Evolutionary conservation across 164 flowering plant genomes (phyloP).

Genomic region (Stephania cephalantha): DNA sequence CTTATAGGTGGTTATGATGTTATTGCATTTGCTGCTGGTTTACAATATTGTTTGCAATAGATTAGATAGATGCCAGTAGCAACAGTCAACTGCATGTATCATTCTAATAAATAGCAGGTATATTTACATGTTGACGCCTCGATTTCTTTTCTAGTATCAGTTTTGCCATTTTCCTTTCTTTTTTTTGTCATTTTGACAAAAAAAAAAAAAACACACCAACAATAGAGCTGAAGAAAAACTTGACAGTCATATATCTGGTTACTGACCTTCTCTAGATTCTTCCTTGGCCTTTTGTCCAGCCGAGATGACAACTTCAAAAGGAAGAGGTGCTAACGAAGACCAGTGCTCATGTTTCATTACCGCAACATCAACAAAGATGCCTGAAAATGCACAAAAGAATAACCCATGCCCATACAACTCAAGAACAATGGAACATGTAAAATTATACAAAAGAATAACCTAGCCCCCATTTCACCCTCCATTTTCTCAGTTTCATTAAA

Average conservation of each 20-base stretch:
- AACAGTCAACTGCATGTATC: too few relatives aligned
- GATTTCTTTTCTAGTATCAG: too few relatives aligned
- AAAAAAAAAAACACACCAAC: neutral
- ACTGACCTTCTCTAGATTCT: slow-evolving; percentile 52
- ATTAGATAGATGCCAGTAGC: too few relatives aligned
- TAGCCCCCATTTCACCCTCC: neutral
- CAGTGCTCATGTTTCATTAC: slow-evolving; percentile 77
- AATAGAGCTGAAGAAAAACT: too few relatives aligned
- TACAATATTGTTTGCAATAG: too few relatives aligned
- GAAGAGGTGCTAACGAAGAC: slow-evolving; percentile 95
- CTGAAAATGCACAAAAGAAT: slow-evolving; percentile 24
- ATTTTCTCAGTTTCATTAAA: neutral
- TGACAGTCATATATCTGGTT: neutral
- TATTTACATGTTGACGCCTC: too few relatives aligned
- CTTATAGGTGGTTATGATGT: too few relatives aligned
- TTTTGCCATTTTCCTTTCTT: too few relatives aligned
- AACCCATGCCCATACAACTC: neutral
- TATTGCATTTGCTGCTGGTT: too few relatives aligned
- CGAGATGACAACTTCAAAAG: slow-evolving; percentile 89
- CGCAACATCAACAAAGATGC: slow-evolving; percentile 79
- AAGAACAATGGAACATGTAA: too few relatives aligned
- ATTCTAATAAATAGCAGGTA: too few relatives aligned
- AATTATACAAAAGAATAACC: too few relatives aligned
- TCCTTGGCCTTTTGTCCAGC: slow-evolving; percentile 96
- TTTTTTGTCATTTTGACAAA: neutral